Conservation (phyloP, 306 rosid genomes). For the Castanopsis chinensis region DNA sequence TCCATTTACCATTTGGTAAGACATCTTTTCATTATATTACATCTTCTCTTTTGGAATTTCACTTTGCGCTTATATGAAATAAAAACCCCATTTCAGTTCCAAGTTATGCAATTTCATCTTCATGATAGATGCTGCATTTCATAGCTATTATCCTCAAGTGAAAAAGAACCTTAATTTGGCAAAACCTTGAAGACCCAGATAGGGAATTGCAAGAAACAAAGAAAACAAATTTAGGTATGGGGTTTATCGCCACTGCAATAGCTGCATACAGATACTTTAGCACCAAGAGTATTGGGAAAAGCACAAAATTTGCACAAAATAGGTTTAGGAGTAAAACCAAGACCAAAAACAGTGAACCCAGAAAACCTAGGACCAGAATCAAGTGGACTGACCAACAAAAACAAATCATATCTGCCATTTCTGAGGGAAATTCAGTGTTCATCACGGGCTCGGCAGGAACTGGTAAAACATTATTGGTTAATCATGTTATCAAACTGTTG, state of each 20-base stretch:
- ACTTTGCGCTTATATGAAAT: background rate
- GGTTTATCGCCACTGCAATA: slow-evolving; percentile 11
- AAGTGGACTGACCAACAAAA: slow-evolving; percentile 51
- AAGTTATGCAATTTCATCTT: background rate
- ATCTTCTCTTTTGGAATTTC: too few relatives aligned
- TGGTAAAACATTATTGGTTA: slow-evolving; percentile 42
- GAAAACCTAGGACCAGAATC: background rate
- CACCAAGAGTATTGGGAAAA: slow-evolving; percentile 12
- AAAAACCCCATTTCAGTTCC: background rate
- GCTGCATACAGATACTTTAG: slow-evolving; percentile 28
- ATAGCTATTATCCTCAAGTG: background rate
- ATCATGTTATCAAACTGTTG: slow-evolving; percentile 29
- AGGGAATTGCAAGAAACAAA: background rate
- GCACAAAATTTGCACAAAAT: background rate
- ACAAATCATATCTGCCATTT: slow-evolving; percentile 33
- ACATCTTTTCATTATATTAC: too few relatives aligned
- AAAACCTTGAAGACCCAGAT: slow-evolving; percentile 4
- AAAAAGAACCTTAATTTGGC: background rate
- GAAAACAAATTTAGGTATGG: slow-evolving; percentile 1
- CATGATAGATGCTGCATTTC: too few relatives aligned
- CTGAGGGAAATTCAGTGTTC: slow-evolving; percentile 40
- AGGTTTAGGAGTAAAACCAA: background rate
- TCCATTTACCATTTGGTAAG: too few relatives aligned
- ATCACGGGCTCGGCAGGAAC: slow-evolving; percentile 60
- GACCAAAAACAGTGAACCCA: background rate